These are phyloP conservation scores for Ramaria rubella DNA, from an alignment of 768 basidiomycete genomes.

Conservation along the genomic window DNA sequence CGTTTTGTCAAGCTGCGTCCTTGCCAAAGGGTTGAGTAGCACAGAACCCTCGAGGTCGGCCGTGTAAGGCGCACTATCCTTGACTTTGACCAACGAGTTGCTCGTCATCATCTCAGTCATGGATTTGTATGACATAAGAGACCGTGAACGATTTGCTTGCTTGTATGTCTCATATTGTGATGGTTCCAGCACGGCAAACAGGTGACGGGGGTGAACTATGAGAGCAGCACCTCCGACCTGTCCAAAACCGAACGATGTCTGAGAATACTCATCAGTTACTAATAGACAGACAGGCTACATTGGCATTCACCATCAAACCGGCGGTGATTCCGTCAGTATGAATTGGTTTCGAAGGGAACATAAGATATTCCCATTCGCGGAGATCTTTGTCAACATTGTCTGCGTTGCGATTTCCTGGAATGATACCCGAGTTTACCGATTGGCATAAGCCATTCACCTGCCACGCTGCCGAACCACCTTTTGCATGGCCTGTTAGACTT, in stretches of 20 bases:
- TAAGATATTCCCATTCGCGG: constrained; percentile 78
- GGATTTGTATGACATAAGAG: constrained; percentile 71
- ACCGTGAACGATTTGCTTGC: constrained; percentile 56
- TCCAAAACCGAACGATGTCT: constrained; percentile 97
- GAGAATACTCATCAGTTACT: constrained; percentile 6
- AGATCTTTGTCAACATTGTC: constrained; percentile 95
- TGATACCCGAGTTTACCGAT: constrained; percentile 72
- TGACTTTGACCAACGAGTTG: constrained; percentile 90
- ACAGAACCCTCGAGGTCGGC: constrained; percentile 82
- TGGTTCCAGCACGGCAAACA: constrained; percentile 78
- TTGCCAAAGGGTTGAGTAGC: constrained; percentile 86
- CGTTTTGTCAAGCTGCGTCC: constrained; percentile 80
- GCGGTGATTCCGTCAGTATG: constrained; percentile 89
- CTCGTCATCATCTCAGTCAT: constrained; percentile 96
- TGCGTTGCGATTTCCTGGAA: constrained; percentile 94
- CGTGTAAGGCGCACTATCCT: constrained; percentile 85
- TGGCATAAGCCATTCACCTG: constrained; percentile 91
- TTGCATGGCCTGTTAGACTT: constrained; percentile 93
- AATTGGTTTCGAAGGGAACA: constrained; percentile 97
- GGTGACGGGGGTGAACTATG: constrained; percentile 84
- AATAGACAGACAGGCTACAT: neutral
- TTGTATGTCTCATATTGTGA: constrained; percentile 75
- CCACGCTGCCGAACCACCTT: constrained; percentile 99
- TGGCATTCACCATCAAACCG: constrained; percentile 66
- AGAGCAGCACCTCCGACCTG: constrained; percentile 94